Evolutionary conservation across 2,329 filamentous ascomycete species (phyloP), one percentile per base, ranked within the genome.

Genomic region (Metarhizium album): DNA sequence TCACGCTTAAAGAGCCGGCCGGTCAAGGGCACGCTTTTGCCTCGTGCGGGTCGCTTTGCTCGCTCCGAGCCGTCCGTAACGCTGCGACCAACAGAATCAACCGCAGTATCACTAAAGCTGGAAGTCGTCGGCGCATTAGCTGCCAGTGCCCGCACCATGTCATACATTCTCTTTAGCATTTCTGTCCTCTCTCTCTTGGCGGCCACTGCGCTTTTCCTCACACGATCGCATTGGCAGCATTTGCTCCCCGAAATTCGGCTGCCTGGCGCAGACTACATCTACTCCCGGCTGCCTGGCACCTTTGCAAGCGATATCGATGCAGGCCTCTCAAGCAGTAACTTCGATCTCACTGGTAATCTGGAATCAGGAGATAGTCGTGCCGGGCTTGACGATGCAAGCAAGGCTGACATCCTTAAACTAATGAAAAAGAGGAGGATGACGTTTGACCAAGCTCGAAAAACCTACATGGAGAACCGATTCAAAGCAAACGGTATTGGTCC

Each of bases 361-460:
- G 83, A 84, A 52, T 80, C 78, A 13, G 87, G 86, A 47, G 93
- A 98, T 65, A 74, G 76, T 29, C 80, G 93, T 57, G 80, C 82
- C 0, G 93, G 93, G 0, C 75, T 98, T 18, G 90, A 97, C 64
- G 82, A 86, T 57, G 74, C 72, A 46, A 86, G 80, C 51, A 97
- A 97, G 74, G 71, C 76, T 38, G 88, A 95, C 67, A 83, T 98
- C 42, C 78, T 90, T 61, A 79, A 79, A 59, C 90, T 98, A 59
- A 98, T 98, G 93, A 91, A 89, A 78, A 83, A 78, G 65, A 78
- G 83, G 56, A 78, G 83, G 52, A 79, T 97, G 56, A 79, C 76
- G 54, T 98, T 98, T 65, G 91, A 98, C 69, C 89, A 96, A 71
- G 93, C 91, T 38, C 79, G 93, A 59, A 79, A 87, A 60, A 77